Percentiles rank a stretch among this genome's conserved stretches.
Evolutionary conservation across 495 filamentous ascomycete genomes (phyloP).

Genomic region (Annulohypoxylon nitens): DNA sequence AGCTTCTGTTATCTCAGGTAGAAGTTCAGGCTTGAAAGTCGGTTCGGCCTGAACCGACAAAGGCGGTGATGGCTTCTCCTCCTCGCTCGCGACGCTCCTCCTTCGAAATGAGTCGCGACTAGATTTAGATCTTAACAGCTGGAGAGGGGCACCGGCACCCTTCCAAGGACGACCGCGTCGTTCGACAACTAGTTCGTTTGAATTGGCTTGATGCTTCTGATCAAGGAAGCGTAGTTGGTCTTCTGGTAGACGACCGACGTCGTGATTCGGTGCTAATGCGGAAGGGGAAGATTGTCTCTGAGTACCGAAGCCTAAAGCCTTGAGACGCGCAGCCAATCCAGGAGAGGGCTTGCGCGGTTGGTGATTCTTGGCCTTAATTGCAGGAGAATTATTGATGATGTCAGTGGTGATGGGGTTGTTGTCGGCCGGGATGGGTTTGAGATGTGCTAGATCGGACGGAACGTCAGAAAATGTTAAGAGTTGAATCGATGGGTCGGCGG

Average conservation of each 20-base stretch:
- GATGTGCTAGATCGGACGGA: constrained; percentile 55
- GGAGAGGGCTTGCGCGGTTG: constrained; percentile 73
- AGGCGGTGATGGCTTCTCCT: constrained; percentile 33
- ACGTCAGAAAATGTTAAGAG: constrained; percentile 59
- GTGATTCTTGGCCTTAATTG: constrained; percentile 41
- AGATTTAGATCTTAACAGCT: constrained; percentile 53
- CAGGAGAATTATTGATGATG: constrained; percentile 25
- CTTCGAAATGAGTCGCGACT: constrained; percentile 51
- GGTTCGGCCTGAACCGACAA: constrained; percentile 43
- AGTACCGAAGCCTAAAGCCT: constrained; percentile 73
- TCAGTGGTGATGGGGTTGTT: constrained; percentile 41
- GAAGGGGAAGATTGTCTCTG: constrained; percentile 57
- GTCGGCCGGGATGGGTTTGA: constrained; percentile 48
- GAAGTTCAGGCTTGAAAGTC: constrained; percentile 52
- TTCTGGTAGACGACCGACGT: constrained; percentile 80
- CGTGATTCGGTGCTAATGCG: constrained; percentile 54
- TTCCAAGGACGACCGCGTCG: constrained; percentile 75
- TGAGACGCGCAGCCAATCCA: constrained; percentile 81
- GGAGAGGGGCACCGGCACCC: constrained; percentile 61
- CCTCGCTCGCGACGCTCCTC: constrained; percentile 36
- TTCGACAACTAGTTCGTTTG: constrained; percentile 65
- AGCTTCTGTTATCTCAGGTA: constrained; percentile 59
- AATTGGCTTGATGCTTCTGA: constrained; percentile 69
- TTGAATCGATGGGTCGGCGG: constrained; percentile 46
- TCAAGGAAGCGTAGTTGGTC: constrained; percentile 78